phyloP scores from a whole-genome alignment of 2,329 filamentous ascomycete genomes.

The Aspergillus sp. region DNA sequence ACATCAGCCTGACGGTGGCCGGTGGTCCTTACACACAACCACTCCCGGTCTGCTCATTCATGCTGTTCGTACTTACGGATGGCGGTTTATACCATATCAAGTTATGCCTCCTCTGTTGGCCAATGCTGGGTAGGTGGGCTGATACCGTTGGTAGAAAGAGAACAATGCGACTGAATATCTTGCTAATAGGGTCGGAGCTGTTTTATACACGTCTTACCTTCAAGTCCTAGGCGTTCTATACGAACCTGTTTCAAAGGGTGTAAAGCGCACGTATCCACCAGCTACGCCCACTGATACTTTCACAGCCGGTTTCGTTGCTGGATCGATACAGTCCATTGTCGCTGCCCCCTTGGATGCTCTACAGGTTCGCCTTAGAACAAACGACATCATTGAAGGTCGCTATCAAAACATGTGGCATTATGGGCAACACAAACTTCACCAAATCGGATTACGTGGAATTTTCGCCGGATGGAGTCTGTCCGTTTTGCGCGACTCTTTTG shows the following conservation, averaged over 20 bases:
- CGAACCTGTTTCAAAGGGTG: constrained; percentile 56
- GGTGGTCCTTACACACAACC: constrained; percentile 62
- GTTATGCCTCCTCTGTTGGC: constrained; percentile 63
- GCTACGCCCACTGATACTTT: constrained; percentile 55
- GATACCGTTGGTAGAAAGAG: background rate
- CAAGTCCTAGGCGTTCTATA: constrained; percentile 59
- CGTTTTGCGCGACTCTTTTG: constrained; percentile 60
- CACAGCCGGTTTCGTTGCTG: constrained; percentile 59
- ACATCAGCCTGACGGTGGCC: constrained; percentile 39
- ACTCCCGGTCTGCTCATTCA: constrained; percentile 62
- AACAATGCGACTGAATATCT: background rate
- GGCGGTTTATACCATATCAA: constrained; percentile 64
- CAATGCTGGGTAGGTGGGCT: constrained; percentile 53
- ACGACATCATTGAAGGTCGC: constrained; percentile 58
- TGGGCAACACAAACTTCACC: constrained; percentile 55
- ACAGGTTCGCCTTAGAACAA: constrained; percentile 60
- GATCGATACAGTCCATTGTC: constrained; percentile 59
- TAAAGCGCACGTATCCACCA: constrained; percentile 61
- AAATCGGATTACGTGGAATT: constrained; percentile 61
- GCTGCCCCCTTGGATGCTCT: constrained; percentile 65
- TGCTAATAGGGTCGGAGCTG: constrained; percentile 54
- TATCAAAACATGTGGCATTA: constrained; percentile 67
- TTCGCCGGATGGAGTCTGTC: constrained; percentile 64
- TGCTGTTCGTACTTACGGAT: constrained; percentile 61
- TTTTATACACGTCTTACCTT: constrained; percentile 64